Conservation (phyloP, 768 basidiomycete species). For the Collybia sp. region DNA sequence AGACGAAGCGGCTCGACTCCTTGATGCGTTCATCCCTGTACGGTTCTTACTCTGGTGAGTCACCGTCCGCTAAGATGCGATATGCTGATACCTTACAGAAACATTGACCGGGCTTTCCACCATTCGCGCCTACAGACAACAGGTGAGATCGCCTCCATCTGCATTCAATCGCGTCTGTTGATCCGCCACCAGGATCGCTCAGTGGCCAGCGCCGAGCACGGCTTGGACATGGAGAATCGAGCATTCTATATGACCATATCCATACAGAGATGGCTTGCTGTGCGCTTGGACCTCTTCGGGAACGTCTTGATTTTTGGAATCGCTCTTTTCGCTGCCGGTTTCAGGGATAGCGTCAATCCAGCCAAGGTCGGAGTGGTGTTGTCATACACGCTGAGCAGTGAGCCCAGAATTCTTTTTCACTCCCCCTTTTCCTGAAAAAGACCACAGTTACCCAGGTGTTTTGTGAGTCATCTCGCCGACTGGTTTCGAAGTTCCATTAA, state of each 20-base stretch:
- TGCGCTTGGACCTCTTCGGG: conserved; percentile 62
- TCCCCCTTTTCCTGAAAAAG: background rate
- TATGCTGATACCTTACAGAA: conserved; percentile 29
- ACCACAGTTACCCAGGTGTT: conserved; percentile 46
- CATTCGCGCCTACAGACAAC: conserved; percentile 52
- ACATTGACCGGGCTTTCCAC: conserved; percentile 60
- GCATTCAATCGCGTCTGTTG: background rate
- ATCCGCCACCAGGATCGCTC: conserved; percentile 34
- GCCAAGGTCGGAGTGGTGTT: conserved; percentile 60
- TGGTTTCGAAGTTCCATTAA: background rate
- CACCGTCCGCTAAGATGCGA: background rate
- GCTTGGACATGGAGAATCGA: conserved; percentile 54
- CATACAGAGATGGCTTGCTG: conserved; percentile 61
- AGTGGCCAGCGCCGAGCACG: conserved; percentile 43
- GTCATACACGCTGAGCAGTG: conserved; percentile 48
- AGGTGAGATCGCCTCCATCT: conserved; percentile 25
- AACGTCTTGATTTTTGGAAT: conserved; percentile 67
- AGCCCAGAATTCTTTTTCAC: conserved; percentile 9
- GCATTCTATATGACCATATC: conserved; percentile 62
- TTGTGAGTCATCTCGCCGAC: conserved; percentile 29
- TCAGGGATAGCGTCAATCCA: conserved; percentile 49
- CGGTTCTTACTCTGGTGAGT: conserved; percentile 48
- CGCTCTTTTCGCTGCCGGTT: conserved; percentile 61
- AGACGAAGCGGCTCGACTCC: conserved; percentile 61
- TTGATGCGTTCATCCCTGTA: conserved; percentile 55